Conservation (phyloP, 352 stramenopile genomes). For the Pythium angustatum region DNA sequence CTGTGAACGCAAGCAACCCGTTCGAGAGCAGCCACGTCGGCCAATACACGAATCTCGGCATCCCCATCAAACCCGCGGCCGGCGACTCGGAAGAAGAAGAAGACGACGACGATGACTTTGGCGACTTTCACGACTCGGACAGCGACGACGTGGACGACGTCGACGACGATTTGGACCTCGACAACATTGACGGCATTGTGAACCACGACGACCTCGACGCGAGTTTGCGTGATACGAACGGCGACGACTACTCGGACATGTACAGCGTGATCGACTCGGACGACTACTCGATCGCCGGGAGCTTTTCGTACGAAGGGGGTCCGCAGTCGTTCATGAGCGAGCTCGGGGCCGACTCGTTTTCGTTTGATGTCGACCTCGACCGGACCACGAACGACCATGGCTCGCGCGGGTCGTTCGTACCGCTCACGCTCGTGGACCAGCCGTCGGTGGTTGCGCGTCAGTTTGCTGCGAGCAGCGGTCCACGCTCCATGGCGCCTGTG, state of each 20-base stretch:
- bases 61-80: constrained; percentile 8
- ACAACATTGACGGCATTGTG: constrained; percentile 14
- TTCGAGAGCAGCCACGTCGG: constrained; percentile 21
- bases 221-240: constrained; percentile 8
- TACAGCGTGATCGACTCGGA: constrained; percentile 13
- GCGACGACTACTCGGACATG: constrained; percentile 6
- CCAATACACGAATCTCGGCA: constrained; percentile 14
- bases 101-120: constrained; percentile 26
- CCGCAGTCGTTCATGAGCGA: constrained; percentile 27
- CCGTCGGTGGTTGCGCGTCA: constrained; percentile 23
- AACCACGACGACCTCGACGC: constrained; percentile 5
- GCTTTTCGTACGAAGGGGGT: constrained; percentile 24
- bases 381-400: constrained; percentile 8
- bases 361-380: constrained; percentile 9
- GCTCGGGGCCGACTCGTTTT: constrained; percentile 10
- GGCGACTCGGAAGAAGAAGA: constrained; percentile 26
- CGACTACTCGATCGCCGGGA: constrained; percentile 31
- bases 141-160: constrained; percentile 19
- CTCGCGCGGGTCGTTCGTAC: constrained; percentile 26
- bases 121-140: constrained; percentile 30
- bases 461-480: constrained; percentile 2
- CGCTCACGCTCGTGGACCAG: constrained; percentile 18
- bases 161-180: constrained; percentile 6
- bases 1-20: not conserved
- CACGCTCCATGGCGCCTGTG: constrained; percentile 9